Evolutionary conservation across 108 stramenopile genomes (phyloP).

Genomic region (Mediolabrus comicus): DNA sequence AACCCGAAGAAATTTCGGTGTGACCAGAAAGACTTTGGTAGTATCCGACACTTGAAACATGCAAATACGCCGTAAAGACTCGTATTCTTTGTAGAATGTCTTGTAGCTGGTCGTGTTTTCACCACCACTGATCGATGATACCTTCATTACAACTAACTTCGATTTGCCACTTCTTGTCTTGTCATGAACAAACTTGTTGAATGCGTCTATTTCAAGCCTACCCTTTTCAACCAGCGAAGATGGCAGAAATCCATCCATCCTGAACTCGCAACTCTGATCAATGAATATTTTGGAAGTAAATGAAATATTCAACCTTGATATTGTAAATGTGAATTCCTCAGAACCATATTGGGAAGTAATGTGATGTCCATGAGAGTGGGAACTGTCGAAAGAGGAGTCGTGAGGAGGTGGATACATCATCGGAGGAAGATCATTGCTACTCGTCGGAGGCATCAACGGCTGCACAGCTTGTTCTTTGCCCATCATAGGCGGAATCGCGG

Average conservation of each 20-base stretch:
- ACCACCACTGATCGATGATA: conserved; percentile 41
- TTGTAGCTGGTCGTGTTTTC: conserved; percentile 49
- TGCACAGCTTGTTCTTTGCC: background rate
- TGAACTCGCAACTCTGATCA: conserved; percentile 14
- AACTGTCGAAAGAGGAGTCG: background rate
- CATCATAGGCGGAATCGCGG: background rate
- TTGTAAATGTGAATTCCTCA: conserved; percentile 28
- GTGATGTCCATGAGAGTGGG: conserved; percentile 9
- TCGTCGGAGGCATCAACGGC: background rate
- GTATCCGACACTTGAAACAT: conserved; percentile 58
- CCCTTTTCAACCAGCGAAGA: conserved; percentile 54
- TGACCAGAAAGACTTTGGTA: conserved; percentile 69
- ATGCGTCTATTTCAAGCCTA: conserved; percentile 55
- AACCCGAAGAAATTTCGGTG: conserved; percentile 60
- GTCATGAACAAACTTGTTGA: conserved; percentile 54
- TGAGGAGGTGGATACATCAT: conserved; percentile 1
- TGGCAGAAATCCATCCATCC: conserved; percentile 48
- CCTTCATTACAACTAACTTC: conserved; percentile 43
- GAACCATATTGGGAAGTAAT: conserved; percentile 31
- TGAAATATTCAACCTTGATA: conserved; percentile 30
- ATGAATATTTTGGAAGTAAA: conserved; percentile 38
- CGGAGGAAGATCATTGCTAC: background rate
- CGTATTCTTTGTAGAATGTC: conserved; percentile 66
- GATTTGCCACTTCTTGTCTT: conserved; percentile 58
- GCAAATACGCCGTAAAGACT: conserved; percentile 60